Conservation (phyloP, 2,329 filamentous ascomycete genomes). For the Claviceps monticola region DNA sequence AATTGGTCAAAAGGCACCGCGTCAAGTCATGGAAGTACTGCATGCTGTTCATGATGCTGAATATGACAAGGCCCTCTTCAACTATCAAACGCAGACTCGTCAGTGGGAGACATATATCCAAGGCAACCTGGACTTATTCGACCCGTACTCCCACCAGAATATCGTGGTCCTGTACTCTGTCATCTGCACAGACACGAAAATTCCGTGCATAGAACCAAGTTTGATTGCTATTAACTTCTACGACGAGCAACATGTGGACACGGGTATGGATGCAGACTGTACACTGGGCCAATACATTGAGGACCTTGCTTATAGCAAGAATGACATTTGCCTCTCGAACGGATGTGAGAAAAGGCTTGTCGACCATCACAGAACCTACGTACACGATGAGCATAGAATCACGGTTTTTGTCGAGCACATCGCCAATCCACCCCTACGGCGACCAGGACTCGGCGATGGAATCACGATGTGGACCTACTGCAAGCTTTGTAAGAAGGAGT, state of each 20-base stretch:
- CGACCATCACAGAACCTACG: slow-evolving; percentile 91
- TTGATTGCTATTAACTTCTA: slow-evolving; percentile 89
- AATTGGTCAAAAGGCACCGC: slow-evolving; percentile 63
- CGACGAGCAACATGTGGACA: slow-evolving; percentile 70
- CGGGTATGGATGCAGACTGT: slow-evolving; percentile 68
- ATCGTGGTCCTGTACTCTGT: slow-evolving; percentile 90
- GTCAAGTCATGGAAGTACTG: slow-evolving; percentile 82
- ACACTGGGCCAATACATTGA: slow-evolving; percentile 93
- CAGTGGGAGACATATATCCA: slow-evolving; percentile 95
- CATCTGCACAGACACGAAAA: slow-evolving; percentile 85
- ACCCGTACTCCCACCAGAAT: slow-evolving; percentile 90
- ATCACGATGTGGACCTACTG: slow-evolving; percentile 98
- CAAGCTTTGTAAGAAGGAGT: slow-evolving; percentile 82
- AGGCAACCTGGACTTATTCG: slow-evolving; percentile 77
- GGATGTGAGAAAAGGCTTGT: slow-evolving; percentile 80
- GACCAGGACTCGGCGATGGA: slow-evolving; percentile 36
- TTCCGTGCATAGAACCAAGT: slow-evolving; percentile 83
- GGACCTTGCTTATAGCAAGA: slow-evolving; percentile 65
- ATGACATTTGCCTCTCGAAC: slow-evolving; percentile 66
- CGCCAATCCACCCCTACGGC: slow-evolving; percentile 27
- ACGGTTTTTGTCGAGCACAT: slow-evolving; percentile 68
- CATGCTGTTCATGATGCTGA: slow-evolving; percentile 93
- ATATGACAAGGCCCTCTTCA: slow-evolving; percentile 87
- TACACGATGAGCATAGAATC: slow-evolving; percentile 87
- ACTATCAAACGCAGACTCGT: slow-evolving; percentile 84